Conservation (phyloP, 2,329 filamentous ascomycete species). For the Trichoderma asperellum region DNA sequence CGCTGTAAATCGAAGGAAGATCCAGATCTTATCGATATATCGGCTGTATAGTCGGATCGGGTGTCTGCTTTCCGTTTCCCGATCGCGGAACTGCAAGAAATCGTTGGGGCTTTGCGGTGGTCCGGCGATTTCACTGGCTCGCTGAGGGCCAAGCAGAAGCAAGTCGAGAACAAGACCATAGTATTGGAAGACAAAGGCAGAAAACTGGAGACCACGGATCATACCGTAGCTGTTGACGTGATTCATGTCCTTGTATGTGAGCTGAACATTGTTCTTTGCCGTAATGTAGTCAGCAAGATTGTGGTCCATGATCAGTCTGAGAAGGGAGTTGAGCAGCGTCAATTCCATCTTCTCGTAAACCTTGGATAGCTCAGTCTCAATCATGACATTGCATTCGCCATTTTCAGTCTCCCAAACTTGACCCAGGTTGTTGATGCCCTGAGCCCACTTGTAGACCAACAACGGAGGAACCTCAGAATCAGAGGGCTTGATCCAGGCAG, state of each 20-base stretch:
- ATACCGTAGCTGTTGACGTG: constrained; percentile 98
- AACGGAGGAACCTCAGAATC: constrained; percentile 96
- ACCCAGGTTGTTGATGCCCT: constrained; percentile 97
- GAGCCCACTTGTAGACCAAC: constrained; percentile 97
- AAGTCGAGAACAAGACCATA: constrained; percentile 96
- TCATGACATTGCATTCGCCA: constrained; percentile 97
- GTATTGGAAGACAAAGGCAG: constrained; percentile 98
- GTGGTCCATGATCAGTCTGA: constrained; percentile 98
- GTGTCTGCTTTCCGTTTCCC: constrained; percentile 87
- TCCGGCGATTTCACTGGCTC: constrained; percentile 96
- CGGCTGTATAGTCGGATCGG: constrained; percentile 97
- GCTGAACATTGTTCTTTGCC: constrained; percentile 97
- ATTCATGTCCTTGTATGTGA: constrained; percentile 99
- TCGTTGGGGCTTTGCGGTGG: constrained; percentile 94
- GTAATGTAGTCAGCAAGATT: constrained; percentile 99
- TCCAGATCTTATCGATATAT: constrained; percentile 98
- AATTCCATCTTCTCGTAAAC: constrained; percentile 99
- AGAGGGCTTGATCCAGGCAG: constrained; percentile 98
- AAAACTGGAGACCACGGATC: constrained; percentile 97
- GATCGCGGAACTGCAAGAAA: constrained; percentile 94
- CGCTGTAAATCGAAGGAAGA: constrained; percentile 90
- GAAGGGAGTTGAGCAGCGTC: constrained; percentile 88
- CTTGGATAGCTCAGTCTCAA: constrained; percentile 97
- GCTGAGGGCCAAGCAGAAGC: constrained; percentile 86
- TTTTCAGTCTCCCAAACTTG: constrained; percentile 93